Percentiles rank a stretch among this genome's conserved stretches.
phyloP scores from a whole-genome alignment of 257 asterid species.

The Orobanche coerulescens region DNA sequence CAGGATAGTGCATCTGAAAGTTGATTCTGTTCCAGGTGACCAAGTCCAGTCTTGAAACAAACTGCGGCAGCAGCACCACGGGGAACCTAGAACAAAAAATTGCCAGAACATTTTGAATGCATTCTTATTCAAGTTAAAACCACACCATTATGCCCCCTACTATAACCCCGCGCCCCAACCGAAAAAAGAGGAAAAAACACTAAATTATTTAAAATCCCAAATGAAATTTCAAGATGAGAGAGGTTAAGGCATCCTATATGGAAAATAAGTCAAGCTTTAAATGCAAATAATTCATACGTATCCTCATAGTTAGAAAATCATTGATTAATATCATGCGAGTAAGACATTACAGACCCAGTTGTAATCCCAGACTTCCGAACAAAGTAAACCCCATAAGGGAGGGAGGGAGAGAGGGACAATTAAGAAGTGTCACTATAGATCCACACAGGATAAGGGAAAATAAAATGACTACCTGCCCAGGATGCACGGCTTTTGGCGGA shows the following conservation, averaged over 20 bases:
- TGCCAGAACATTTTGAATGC: conserved; percentile 13
- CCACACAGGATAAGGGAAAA: conserved; percentile 10
- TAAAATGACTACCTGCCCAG: conserved; percentile 67
- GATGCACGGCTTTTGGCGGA: conserved; percentile 92
- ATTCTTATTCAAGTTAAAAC: not conserved
- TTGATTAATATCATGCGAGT: not conserved
- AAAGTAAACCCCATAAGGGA: no score
- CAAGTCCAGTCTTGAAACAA: conserved; percentile 94
- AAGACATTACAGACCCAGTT: not conserved
- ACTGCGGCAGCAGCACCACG: conserved; percentile 95
- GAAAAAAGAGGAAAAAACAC: not conserved
- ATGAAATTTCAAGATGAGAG: not conserved
- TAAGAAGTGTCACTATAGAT: not conserved
- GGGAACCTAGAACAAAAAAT: conserved; percentile 59
- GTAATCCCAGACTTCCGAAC: no score
- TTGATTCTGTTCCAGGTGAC: conserved; percentile 98
- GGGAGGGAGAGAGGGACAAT: no score
- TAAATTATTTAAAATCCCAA: not conserved
- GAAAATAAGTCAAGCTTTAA: not conserved
- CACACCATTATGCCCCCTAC: not conserved
- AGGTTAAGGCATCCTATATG: not conserved
- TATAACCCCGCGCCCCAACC: not conserved
- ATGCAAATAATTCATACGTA: not conserved
- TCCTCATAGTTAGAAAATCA: not conserved
- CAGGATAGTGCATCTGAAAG: conserved; percentile 98